Evolutionary conservation across 345 rosid species (phyloP), one percentile per base, ranked within the genome.

Genomic region (Eucalyptus pauciflora): DNA sequence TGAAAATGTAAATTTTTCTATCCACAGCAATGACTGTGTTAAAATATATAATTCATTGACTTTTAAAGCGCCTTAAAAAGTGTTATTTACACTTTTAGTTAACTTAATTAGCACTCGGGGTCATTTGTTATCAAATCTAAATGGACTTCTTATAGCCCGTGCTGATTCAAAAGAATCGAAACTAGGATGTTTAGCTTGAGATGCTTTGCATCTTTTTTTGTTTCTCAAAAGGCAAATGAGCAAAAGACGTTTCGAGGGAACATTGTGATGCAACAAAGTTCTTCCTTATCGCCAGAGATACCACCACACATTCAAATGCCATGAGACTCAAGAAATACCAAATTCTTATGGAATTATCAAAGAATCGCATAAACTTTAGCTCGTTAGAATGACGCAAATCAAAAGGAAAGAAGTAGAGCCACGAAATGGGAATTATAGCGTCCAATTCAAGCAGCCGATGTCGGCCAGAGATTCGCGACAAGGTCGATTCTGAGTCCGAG

Each of bases 51-150:
- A 69, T 69, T 1, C 10, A 16, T 69, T 69, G 4, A 69, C 20
- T 33, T 17, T 17, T 17, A 3, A 10, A 0, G 83, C 0, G 15
- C 14, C 46, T 10, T 37, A 1, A 71, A 71, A 0, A 71, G 27
- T 71, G 27, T 71, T 71, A 20, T 37, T 71, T 37, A 37, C 14
- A 18, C 46, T 71, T 71, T 37, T 71, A 37, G 3, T 71, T 33
- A 33, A 71, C 81, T 71, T 71, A 18, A 71, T 71, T 17, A 37
- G 1, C 24, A 22, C 13, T 37, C 2, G 27, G 83, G 27, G 46
- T 71, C 14, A 71, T 20, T 37, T 20, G 27, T 71, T 37, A 3
- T 12, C 25, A 22, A 69, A 71, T 37, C 83, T 18, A 37, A 33
- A 37, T 9, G 46, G 46, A 71, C 83, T 71, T 5, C 3, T 71